These are phyloP conservation scores for Euptelea pleiosperma DNA, from an alignment of 164 flowering plant genomes.

Conservation along the genomic window DNA sequence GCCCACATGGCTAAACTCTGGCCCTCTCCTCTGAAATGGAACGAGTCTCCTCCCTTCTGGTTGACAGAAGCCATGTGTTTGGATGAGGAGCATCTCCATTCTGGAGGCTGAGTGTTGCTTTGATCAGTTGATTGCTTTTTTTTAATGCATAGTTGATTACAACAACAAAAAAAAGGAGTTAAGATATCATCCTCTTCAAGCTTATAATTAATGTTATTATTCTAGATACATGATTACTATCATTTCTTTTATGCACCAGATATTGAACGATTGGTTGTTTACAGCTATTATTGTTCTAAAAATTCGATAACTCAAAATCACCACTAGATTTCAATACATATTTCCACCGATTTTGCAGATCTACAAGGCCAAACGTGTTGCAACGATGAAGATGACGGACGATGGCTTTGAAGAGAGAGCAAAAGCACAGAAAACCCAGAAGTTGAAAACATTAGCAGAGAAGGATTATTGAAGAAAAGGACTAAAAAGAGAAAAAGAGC, in stretches of 20 bases:
- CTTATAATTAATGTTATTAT: too few relatives aligned
- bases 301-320: not conserved
- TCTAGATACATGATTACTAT: too few relatives aligned
- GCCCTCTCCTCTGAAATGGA: too few relatives aligned
- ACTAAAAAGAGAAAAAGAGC: conserved; percentile 37
- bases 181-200: too few relatives aligned
- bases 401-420: conserved; percentile 83
- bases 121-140: too few relatives aligned
- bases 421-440: conserved; percentile 67
- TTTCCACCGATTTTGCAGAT: conserved; percentile 40
- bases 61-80: too few relatives aligned
- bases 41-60: too few relatives aligned
- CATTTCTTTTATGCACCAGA: not conserved
- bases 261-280: not conserved
- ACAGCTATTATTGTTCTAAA: not conserved
- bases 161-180: too few relatives aligned
- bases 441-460: conserved; percentile 46
- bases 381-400: conserved; percentile 80
- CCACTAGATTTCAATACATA: not conserved
- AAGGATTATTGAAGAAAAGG: conserved; percentile 51
- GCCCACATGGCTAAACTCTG: too few relatives aligned
- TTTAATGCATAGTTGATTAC: too few relatives aligned
- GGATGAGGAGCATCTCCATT: too few relatives aligned
- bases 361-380: conserved; percentile 72
- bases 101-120: too few relatives aligned